phyloP scores from a whole-genome alignment of 2,329 filamentous ascomycete species.

The Apiospora hydei region DNA sequence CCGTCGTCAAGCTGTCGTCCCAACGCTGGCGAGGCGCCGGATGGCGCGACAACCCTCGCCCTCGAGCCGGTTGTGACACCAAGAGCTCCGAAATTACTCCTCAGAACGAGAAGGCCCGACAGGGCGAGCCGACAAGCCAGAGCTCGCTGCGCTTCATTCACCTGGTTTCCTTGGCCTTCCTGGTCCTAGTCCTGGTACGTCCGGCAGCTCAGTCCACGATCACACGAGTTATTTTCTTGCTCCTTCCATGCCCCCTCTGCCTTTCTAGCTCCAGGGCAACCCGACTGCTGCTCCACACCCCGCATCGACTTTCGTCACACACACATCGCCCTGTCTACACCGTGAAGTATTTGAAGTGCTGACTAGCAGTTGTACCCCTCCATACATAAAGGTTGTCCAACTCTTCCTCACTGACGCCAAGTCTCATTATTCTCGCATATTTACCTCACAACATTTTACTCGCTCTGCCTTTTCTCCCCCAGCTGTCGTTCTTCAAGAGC shows the following conservation, averaged over 20 bases:
- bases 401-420: slow-evolving; percentile 59
- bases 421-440: slow-evolving; percentile 49
- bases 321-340: background rate
- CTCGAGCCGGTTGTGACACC: slow-evolving; percentile 22
- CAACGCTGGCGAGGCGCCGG: slow-evolving; percentile 10
- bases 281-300: slow-evolving; percentile 24
- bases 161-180: slow-evolving; percentile 40
- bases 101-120: slow-evolving; percentile 27
- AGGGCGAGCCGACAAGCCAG: slow-evolving; percentile 25
- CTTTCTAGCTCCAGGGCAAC: slow-evolving; percentile 28
- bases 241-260: slow-evolving; percentile 32
- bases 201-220: slow-evolving; percentile 26
- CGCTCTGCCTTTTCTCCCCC: slow-evolving; percentile 51
- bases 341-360: slow-evolving; percentile 20
- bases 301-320: slow-evolving; percentile 37
- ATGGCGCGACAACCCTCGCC: slow-evolving; percentile 21
- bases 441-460: slow-evolving; percentile 44
- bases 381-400: slow-evolving; percentile 54
- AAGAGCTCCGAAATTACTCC: slow-evolving; percentile 23
- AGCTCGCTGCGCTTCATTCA: slow-evolving; percentile 37
- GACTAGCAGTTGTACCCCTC: slow-evolving; percentile 27
- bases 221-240: slow-evolving; percentile 33
- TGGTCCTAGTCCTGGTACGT: slow-evolving; percentile 43
- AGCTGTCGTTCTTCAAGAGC: slow-evolving; percentile 49
- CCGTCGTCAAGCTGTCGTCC: slow-evolving; percentile 21